Conservation (phyloP, 768 basidiomycete genomes). For the Pisolithus orientalis region DNA sequence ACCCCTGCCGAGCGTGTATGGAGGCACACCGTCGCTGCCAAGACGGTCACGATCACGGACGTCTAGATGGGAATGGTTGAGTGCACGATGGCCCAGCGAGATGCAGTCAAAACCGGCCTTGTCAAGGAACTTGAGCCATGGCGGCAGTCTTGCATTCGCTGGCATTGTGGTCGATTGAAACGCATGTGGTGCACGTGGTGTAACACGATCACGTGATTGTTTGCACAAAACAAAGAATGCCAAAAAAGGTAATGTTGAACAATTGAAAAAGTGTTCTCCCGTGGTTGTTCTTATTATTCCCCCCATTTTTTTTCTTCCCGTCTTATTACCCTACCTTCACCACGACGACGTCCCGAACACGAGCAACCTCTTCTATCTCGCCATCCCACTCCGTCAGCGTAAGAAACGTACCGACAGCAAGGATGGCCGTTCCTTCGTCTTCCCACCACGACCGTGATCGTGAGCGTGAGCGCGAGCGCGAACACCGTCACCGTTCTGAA, state of each 20-base stretch:
- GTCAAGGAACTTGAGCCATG: constrained; percentile 28
- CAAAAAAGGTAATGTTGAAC: constrained; percentile 21
- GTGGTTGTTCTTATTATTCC: constrained; percentile 19
- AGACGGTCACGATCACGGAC: constrained; percentile 45
- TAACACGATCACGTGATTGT: constrained; percentile 26
- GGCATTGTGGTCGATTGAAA: neutral
- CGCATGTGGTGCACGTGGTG: neutral
- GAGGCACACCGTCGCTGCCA: constrained; percentile 45
- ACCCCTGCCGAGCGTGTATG: constrained; percentile 61
- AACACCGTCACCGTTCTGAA: constrained; percentile 53
- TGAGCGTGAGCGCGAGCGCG: constrained; percentile 42
- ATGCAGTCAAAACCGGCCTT: constrained; percentile 15
- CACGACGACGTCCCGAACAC: constrained; percentile 64
- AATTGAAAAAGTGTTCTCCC: constrained; percentile 14
- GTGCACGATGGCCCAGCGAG: neutral
- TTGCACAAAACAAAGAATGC: constrained; percentile 25
- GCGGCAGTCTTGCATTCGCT: neutral
- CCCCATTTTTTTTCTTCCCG: constrained; percentile 9
- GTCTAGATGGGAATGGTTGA: constrained; percentile 35
- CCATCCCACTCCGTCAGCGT: constrained; percentile 58
- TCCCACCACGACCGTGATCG: constrained; percentile 65
- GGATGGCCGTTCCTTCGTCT: constrained; percentile 86
- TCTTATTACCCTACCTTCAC: constrained; percentile 2
- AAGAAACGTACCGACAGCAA: constrained; percentile 30
- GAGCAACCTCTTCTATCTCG: constrained; percentile 67